Percentiles rank a stretch among this genome's conserved stretches.
Conservation (phyloP, 1,284 basidiomycete species). For the Lignosus rhinocerotis region DNA sequence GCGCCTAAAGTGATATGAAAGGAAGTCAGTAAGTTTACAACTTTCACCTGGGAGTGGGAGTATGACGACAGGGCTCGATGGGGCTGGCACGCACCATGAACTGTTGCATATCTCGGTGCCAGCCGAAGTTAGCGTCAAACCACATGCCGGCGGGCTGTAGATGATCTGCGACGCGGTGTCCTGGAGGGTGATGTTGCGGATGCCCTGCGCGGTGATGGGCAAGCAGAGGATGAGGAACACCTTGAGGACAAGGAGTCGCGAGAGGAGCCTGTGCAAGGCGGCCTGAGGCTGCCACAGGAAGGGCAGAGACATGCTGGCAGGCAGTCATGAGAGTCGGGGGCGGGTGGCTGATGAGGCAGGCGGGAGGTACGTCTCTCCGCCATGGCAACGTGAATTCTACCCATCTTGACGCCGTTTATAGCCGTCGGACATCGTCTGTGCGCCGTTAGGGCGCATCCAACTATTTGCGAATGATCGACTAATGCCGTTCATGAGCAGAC, state of each 20-base stretch:
- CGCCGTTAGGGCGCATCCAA: background rate
- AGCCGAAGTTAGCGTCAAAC: conserved; percentile 17
- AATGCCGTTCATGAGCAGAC: background rate
- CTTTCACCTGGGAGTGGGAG: background rate
- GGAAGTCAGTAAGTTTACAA: background rate
- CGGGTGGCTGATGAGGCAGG: conserved; percentile 13
- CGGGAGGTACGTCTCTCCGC: conserved; percentile 21
- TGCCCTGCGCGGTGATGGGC: background rate
- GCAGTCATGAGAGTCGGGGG: conserved; percentile 22
- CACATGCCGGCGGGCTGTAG: conserved; percentile 33
- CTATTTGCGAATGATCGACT: background rate
- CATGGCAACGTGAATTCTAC: conserved; percentile 19
- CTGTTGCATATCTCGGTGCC: conserved; percentile 24
- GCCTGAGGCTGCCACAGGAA: conserved; percentile 7
- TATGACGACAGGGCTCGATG: background rate
- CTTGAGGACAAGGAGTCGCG: conserved; percentile 2
- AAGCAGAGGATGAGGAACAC: conserved; percentile 2
- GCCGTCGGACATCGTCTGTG: conserved; percentile 4
- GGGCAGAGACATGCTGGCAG: conserved; percentile 22
- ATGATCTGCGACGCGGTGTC: conserved; percentile 31
- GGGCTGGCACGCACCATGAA: conserved; percentile 29
- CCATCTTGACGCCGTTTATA: conserved; percentile 17
- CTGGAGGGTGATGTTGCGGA: conserved; percentile 29
- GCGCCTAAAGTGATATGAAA: conserved; percentile 23
- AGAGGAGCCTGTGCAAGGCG: background rate